Evolutionary conservation across 345 rosid species (phyloP).

Genomic region (Odontarrhena argentea): DNA sequence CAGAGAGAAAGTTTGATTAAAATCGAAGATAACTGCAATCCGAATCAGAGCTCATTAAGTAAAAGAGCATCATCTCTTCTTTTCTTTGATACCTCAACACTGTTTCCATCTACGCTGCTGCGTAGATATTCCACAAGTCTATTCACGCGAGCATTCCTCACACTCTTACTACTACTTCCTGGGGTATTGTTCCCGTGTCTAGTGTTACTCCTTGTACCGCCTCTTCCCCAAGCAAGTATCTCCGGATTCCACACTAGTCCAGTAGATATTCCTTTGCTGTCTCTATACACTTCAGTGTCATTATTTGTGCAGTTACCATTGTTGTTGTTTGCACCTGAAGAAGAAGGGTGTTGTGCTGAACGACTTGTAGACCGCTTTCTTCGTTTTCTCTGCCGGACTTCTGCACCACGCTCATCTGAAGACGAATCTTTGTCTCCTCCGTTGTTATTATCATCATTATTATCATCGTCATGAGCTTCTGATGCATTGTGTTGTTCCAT

Average conservation of each 20-base stretch:
- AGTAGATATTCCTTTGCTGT: slow-evolving; percentile 70
- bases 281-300: slow-evolving; percentile 62
- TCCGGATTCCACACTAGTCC: slow-evolving; percentile 83
- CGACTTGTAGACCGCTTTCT: slow-evolving; percentile 59
- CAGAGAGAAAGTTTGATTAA: slow-evolving; percentile 23
- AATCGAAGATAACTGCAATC: slow-evolving; percentile 3
- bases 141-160: slow-evolving; percentile 66
- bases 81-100: slow-evolving; percentile 62
- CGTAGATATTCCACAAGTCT: slow-evolving; percentile 76
- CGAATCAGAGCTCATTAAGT: neutral
- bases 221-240: slow-evolving; percentile 95
- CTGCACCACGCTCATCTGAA: slow-evolving; percentile 80
- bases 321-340: slow-evolving; percentile 58
- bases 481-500: slow-evolving; percentile 54
- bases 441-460: slow-evolving; percentile 46
- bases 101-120: slow-evolving; percentile 60
- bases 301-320: slow-evolving; percentile 64
- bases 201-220: slow-evolving; percentile 88
- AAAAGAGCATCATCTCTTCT: slow-evolving; percentile 22
- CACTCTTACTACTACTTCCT: slow-evolving; percentile 60
- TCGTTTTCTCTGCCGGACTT: slow-evolving; percentile 61
- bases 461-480: slow-evolving; percentile 77
- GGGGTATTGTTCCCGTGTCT: slow-evolving; percentile 72
- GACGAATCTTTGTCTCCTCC: slow-evolving; percentile 74
- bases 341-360: slow-evolving; percentile 57